Conservation (phyloP, 192 early-diverging fungal genomes). For the Coemansia umbellata region DNA sequence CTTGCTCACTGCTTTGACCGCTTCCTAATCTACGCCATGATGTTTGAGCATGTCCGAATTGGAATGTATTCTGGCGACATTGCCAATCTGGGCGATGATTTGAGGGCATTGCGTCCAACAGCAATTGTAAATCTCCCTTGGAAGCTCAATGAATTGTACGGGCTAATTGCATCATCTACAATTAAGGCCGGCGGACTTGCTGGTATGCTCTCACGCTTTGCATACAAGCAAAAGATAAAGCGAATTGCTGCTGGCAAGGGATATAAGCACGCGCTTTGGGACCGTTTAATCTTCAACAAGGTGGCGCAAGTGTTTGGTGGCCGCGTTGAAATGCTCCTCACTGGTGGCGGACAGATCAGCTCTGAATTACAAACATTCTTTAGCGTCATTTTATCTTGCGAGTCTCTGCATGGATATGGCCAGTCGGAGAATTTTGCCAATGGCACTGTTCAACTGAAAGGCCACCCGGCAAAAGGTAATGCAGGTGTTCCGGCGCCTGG, state of each 20-base stretch:
- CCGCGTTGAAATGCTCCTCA: slow-evolving; percentile 55
- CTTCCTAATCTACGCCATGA: slow-evolving; percentile 49
- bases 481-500: slow-evolving; percentile 77
- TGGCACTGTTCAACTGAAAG: slow-evolving; percentile 19
- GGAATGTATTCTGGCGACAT: slow-evolving; percentile 72
- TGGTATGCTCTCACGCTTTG: slow-evolving; percentile 60
- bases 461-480: slow-evolving; percentile 54
- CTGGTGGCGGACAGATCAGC: slow-evolving; percentile 69
- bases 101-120: slow-evolving; percentile 76
- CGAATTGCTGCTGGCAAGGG: slow-evolving; percentile 52
- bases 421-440: slow-evolving; percentile 45
- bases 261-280: slow-evolving; percentile 75
- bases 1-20: slow-evolving; percentile 90
- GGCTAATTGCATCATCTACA: slow-evolving; percentile 60
- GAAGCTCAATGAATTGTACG: slow-evolving; percentile 89
- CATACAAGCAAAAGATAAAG: slow-evolving; percentile 58
- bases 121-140: slow-evolving; percentile 86
- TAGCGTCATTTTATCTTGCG: slow-evolving; percentile 57
- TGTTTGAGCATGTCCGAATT: slow-evolving; percentile 60
- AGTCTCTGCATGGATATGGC: slow-evolving; percentile 57
- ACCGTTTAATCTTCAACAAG: slow-evolving; percentile 81
- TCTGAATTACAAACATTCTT: slow-evolving; percentile 64
- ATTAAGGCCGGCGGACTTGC: slow-evolving; percentile 61
- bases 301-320: slow-evolving; percentile 77
- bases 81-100: slow-evolving; percentile 72